A percentile compares a stretch with the other conserved stretches of the same genome.
Conservation (phyloP, 129 eudicot genomes). For the Calendula officinalis region DNA sequence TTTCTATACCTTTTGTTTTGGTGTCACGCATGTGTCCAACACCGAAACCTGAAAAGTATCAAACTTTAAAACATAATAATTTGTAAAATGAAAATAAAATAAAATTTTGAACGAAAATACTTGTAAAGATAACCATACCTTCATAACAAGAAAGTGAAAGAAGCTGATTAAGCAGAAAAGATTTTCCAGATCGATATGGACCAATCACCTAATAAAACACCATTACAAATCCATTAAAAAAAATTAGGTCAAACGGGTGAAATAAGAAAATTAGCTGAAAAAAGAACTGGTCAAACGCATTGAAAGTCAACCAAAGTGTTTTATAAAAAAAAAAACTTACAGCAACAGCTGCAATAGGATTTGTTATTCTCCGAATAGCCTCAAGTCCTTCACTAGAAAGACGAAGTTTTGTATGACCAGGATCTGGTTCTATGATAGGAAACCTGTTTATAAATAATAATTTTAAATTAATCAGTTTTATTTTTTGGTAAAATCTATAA, state of each 20-base stretch:
- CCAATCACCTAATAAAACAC: constrained; percentile 83
- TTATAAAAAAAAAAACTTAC: constrained; percentile 48
- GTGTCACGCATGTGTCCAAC: constrained; percentile 99
- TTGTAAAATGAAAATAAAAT: constrained; percentile 22
- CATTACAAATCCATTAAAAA: constrained; percentile 18
- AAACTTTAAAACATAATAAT: constrained; percentile 27
- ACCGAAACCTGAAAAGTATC: constrained; percentile 78
- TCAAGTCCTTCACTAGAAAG: constrained; percentile 84
- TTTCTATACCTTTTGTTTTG: constrained; percentile 77
- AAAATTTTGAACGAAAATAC: constrained; percentile 4
- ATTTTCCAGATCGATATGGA: constrained; percentile 99
- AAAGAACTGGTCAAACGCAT: too few species aligned
- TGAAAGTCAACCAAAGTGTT: too few species aligned
- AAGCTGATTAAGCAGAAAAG: constrained; percentile 95
- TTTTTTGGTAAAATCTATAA: neutral
- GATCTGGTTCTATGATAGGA: constrained; percentile 98
- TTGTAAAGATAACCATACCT: constrained; percentile 45
- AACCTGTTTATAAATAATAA: constrained; percentile 50
- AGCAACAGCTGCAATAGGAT: constrained; percentile 94
- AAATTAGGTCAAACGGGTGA: neutral
- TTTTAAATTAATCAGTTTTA: constrained; percentile 4
- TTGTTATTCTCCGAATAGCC: constrained; percentile 78
- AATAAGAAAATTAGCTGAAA: too few species aligned
- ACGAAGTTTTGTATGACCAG: constrained; percentile 95
- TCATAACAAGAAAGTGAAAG: constrained; percentile 95